Percentiles rank a stretch among this genome's conserved stretches.
These are phyloP conservation scores for Cercophora samala DNA, from an alignment of 495 filamentous ascomycete species.

Conservation along the genomic window DNA sequence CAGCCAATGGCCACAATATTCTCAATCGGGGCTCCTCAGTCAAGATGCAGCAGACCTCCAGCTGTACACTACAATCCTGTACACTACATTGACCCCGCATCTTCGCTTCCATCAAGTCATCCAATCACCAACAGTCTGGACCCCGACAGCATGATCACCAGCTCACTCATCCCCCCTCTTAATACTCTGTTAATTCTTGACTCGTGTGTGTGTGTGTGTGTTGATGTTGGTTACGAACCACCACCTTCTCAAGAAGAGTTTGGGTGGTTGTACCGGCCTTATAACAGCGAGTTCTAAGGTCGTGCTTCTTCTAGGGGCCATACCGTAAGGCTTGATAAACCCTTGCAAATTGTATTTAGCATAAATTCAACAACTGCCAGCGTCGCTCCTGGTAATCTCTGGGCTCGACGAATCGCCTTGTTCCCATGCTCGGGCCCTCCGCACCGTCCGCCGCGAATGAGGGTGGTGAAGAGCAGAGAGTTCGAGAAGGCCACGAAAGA, in stretches of 20 bases:
- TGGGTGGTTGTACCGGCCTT: slow-evolving; percentile 3
- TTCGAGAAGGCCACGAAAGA: slow-evolving; percentile 28
- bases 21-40: neutral
- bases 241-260: neutral
- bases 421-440: slow-evolving; percentile 22
- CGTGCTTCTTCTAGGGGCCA: slow-evolving; percentile 7
- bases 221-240: neutral
- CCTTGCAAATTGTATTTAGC: slow-evolving; percentile 31
- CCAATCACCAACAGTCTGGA: slow-evolving; percentile 3
- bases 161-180: neutral
- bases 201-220: neutral
- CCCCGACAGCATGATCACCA: neutral
- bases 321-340: slow-evolving; percentile 22
- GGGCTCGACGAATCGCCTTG: slow-evolving; percentile 19
- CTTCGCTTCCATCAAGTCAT: neutral
- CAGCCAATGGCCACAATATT: neutral
- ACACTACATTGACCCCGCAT: slow-evolving; percentile 1
- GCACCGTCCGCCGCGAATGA: slow-evolving; percentile 11
- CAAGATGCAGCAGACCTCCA: neutral
- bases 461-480: neutral
- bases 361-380: slow-evolving; percentile 33
- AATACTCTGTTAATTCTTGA: neutral
- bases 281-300: slow-evolving; percentile 2
- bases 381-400: slow-evolving; percentile 32
- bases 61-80: neutral